Evolutionary conservation across 1,284 basidiomycete species (phyloP).

Genomic region (Papiliotrema flavescens): DNA sequence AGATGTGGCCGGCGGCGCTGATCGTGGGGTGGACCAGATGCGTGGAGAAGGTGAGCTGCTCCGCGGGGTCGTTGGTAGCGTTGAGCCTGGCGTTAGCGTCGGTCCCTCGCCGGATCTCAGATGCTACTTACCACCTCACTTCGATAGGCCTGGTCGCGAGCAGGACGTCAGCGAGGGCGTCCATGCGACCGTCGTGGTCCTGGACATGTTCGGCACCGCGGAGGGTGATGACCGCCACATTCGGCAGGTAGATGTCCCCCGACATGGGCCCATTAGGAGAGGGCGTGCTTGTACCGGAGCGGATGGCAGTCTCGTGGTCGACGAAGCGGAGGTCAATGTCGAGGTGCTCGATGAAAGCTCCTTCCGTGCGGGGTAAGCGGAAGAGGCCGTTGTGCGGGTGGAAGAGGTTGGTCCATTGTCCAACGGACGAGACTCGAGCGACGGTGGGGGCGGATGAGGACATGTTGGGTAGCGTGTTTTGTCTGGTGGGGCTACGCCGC

Average conservation of each 20-base stretch:
- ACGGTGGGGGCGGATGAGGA: slow-evolving; percentile 11
- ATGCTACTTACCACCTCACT: slow-evolving; percentile 30
- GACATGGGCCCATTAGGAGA: background rate
- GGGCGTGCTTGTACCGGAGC: background rate
- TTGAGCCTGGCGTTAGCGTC: slow-evolving; percentile 25
- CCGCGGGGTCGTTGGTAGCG: slow-evolving; percentile 22
- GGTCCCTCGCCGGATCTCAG: background rate
- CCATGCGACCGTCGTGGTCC: slow-evolving; percentile 32
- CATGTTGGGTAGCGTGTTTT: background rate
- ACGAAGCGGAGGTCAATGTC: slow-evolving; percentile 42
- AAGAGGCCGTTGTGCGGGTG: slow-evolving; percentile 30
- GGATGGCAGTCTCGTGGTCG: slow-evolving; percentile 9
- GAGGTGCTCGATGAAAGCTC: slow-evolving; percentile 31
- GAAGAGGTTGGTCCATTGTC: slow-evolving; percentile 32
- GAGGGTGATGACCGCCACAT: slow-evolving; percentile 25
- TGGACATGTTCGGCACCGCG: slow-evolving; percentile 35
- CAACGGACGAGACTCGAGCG: slow-evolving; percentile 24
- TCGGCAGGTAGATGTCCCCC: slow-evolving; percentile 21
- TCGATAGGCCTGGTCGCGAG: slow-evolving; percentile 30
- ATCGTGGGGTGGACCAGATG: slow-evolving; percentile 40
- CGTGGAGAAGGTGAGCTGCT: slow-evolving; percentile 33
- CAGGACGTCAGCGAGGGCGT: slow-evolving; percentile 29
- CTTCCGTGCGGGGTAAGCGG: slow-evolving; percentile 20
- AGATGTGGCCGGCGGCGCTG: slow-evolving; percentile 34
- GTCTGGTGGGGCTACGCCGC: background rate